Evolutionary conservation across 169 alveolate species (phyloP).

Genomic region (Plasmodium coatneyi): DNA sequence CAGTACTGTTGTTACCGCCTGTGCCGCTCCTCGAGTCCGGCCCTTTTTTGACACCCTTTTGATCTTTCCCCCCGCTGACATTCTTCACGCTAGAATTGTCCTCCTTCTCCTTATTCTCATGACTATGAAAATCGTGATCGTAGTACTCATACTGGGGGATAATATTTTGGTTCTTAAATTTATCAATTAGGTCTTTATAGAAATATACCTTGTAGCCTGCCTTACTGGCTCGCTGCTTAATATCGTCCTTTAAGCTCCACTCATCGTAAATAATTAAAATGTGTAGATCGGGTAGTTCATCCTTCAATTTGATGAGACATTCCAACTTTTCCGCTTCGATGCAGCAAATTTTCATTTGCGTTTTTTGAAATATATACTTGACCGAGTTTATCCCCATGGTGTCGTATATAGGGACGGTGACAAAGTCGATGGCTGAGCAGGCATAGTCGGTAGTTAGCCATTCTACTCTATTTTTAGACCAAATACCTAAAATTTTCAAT

Average conservation of each 20-base stretch:
- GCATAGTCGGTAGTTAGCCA: conserved; percentile 85
- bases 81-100: too few relatives aligned
- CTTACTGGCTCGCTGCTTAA: conserved; percentile 23
- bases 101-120: neutral
- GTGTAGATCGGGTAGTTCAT: conserved; percentile 42
- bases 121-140: neutral
- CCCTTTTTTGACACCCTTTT: neutral
- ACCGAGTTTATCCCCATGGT: conserved; percentile 82
- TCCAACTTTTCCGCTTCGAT: conserved; percentile 81
- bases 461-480: conserved; percentile 84
- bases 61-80: too few relatives aligned
- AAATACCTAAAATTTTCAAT: conserved; percentile 80
- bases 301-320: conserved; percentile 43
- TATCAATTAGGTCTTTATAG: conserved; percentile 59
- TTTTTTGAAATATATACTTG: conserved; percentile 30
- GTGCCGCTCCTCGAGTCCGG: neutral
- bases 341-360: conserved; percentile 78
- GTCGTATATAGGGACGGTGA: conserved; percentile 85
- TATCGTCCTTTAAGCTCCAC: conserved; percentile 46
- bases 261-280: conserved; percentile 78
- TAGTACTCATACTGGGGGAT: conserved; percentile 13
- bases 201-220: conserved; percentile 62
- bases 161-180: conserved; percentile 51
- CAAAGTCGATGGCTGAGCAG: conserved; percentile 80
- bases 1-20: neutral